Evolutionary conservation across 345 rosid species (phyloP).

Genomic region (Cardamine chenopodiifolia): DNA sequence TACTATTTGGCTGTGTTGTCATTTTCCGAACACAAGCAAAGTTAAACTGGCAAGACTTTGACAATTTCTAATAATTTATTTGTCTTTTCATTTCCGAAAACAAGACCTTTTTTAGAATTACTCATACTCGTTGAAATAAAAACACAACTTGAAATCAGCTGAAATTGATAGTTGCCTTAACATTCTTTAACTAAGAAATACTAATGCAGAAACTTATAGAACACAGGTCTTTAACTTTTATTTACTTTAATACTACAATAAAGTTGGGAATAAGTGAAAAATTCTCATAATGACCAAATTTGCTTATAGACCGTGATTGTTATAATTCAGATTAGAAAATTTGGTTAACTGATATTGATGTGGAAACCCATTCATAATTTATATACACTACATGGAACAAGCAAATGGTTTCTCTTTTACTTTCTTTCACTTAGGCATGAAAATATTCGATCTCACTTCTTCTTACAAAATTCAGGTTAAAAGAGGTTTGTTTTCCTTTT

Average conservation of each 20-base stretch:
- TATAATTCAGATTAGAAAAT: not conserved
- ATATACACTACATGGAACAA: not conserved
- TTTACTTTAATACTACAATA: not conserved
- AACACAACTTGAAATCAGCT: not conserved
- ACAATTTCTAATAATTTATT: slow-evolving; percentile 5
- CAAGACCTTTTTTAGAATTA: not conserved
- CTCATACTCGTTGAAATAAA: not conserved
- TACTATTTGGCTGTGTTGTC: slow-evolving; percentile 32
- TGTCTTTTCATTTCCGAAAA: not conserved
- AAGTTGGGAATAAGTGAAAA: not conserved
- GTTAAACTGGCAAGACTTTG: slow-evolving; percentile 18
- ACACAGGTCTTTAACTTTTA: not conserved
- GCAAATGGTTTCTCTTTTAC: not conserved
- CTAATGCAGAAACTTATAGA: not conserved
- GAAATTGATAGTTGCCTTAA: not conserved
- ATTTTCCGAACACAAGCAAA: slow-evolving; percentile 27
- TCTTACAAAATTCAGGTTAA: not conserved
- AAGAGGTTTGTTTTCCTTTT: not conserved
- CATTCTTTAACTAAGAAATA: not conserved
- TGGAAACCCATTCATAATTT: no score
- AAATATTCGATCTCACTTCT: not conserved
- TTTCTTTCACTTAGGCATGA: not conserved
- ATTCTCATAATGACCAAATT: not conserved
- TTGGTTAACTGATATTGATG: no score
- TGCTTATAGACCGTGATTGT: not conserved